These are phyloP conservation scores for Isoetes taiwanensis DNA, from an alignment of 75 land plant species.

Conservation along the genomic window DNA sequence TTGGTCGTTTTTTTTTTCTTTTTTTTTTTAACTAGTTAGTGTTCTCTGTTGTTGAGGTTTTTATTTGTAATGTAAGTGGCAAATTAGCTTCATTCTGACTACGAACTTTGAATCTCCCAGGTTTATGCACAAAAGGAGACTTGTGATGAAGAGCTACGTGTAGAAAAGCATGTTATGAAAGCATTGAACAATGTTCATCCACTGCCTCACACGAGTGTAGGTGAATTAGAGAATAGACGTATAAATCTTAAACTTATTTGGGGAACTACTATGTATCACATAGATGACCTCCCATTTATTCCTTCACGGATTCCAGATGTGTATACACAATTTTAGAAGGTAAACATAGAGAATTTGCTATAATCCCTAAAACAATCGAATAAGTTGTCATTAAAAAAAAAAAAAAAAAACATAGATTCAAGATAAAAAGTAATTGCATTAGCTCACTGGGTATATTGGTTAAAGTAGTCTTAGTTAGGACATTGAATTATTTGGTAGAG, in stretches of 20 bases:
- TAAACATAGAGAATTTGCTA: too few species aligned
- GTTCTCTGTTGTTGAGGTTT: background rate
- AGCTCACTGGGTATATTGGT: too few species aligned
- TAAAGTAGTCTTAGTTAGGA: too few species aligned
- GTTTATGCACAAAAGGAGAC: slow-evolving; percentile 94
- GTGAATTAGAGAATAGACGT: background rate
- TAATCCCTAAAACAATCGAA: too few species aligned
- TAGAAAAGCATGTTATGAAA: slow-evolving; percentile 44
- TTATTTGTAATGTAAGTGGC: too few species aligned
- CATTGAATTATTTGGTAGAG: too few species aligned
- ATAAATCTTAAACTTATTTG: slow-evolving; percentile 57
- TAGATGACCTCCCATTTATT: slow-evolving; percentile 77
- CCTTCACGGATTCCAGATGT: slow-evolving; percentile 59
- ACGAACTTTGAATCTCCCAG: too few species aligned
- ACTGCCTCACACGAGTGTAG: background rate
- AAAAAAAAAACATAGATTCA: too few species aligned
- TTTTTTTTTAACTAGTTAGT: background rate
- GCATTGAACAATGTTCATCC: slow-evolving; percentile 24
- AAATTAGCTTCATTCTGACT: too few species aligned
- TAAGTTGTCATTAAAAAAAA: too few species aligned
- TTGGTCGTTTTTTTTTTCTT: too few species aligned
- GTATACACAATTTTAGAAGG: slow-evolving; percentile 95
- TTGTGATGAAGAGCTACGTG: slow-evolving; percentile 76
- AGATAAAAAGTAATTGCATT: too few species aligned
- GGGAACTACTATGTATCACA: slow-evolving; percentile 88